phyloP scores from a whole-genome alignment of 1,284 basidiomycete genomes.

The Sphagnurus paluster region DNA sequence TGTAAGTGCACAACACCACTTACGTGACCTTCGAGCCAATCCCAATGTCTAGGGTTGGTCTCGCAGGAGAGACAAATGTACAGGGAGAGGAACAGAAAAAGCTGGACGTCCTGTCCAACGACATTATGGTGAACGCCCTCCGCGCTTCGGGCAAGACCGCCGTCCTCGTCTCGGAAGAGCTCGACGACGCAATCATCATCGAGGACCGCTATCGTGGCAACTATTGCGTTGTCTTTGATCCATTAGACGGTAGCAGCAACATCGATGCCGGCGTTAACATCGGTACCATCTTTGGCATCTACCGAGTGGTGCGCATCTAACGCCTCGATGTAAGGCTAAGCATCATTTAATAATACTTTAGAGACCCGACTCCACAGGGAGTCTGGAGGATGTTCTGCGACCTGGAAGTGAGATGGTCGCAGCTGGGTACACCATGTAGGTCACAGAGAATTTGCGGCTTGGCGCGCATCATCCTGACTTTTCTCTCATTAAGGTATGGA shows the following conservation, averaged over 20 bases:
- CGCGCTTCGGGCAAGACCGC: constrained; percentile 93
- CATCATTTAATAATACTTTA: constrained; percentile 28
- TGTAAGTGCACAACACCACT: constrained; percentile 56
- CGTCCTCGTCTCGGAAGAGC: constrained; percentile 96
- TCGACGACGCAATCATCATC: constrained; percentile 91
- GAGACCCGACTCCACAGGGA: constrained; percentile 76
- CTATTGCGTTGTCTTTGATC: constrained; percentile 99
- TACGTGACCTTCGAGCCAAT: background rate
- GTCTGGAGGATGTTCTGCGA: constrained; percentile 85
- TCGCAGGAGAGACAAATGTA: constrained; percentile 95
- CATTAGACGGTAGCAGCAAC: constrained; percentile 96
- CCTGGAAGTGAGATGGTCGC: constrained; percentile 98
- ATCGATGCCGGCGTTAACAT: constrained; percentile 99
- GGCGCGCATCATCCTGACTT: constrained; percentile 14
- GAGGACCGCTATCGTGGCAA: constrained; percentile 77
- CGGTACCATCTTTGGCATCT: constrained; percentile 99
- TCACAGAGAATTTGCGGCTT: constrained; percentile 11
- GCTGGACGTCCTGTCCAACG: constrained; percentile 95
- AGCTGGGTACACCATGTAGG: constrained; percentile 93
- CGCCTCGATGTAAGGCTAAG: constrained; percentile 1
- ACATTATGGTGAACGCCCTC: constrained; percentile 98
- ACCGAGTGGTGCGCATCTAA: constrained; percentile 72
- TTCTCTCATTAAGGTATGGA: constrained; percentile 80
- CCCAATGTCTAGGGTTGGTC: constrained; percentile 68
- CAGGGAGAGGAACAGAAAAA: constrained; percentile 99